Evolutionary conservation across 192 early-diverging fungal species (phyloP).

Genomic region (Backusella tuberculispora): DNA sequence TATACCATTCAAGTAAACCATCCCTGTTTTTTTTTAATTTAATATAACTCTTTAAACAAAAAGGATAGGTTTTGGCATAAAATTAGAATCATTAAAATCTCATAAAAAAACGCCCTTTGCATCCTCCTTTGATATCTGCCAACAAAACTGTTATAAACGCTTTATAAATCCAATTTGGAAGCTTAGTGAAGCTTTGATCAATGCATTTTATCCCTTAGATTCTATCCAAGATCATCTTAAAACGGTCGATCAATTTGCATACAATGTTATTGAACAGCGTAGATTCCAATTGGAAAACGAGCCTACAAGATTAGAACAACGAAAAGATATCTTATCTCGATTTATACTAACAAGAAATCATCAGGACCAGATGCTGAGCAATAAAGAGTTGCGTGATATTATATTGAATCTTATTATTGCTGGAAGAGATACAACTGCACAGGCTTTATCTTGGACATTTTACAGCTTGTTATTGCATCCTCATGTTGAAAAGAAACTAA

Average conservation of each 20-base stretch:
- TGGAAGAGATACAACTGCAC: slow-evolving; percentile 50
- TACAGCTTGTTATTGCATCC: slow-evolving; percentile 45
- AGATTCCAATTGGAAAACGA: slow-evolving; percentile 13
- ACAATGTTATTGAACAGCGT: slow-evolving; percentile 26
- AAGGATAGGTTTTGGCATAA: slow-evolving; percentile 46
- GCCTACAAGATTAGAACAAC: neutral
- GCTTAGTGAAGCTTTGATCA: neutral
- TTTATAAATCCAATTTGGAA: slow-evolving; percentile 18
- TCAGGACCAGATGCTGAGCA: slow-evolving; percentile 2
- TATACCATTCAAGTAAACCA: neutral
- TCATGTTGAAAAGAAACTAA: slow-evolving; percentile 42
- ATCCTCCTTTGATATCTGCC: slow-evolving; percentile 49
- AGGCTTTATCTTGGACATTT: slow-evolving; percentile 51
- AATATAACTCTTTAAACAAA: no score
- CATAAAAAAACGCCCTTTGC: slow-evolving; percentile 49
- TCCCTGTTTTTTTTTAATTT: neutral
- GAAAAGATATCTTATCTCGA: slow-evolving; percentile 32
- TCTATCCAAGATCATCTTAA: slow-evolving; percentile 22
- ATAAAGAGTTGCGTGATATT: slow-evolving; percentile 31
- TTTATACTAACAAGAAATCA: slow-evolving; percentile 34
- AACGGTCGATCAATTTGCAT: slow-evolving; percentile 29
- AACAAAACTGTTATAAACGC: slow-evolving; percentile 30
- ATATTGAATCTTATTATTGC: slow-evolving; percentile 37
- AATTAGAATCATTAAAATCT: slow-evolving; percentile 43
- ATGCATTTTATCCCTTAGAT: neutral